A percentile compares a stretch with the other conserved stretches of the same genome.
These are phyloP conservation scores for Coemansia interrupta DNA, from an alignment of 192 early-diverging fungal genomes.

Conservation along the genomic window DNA sequence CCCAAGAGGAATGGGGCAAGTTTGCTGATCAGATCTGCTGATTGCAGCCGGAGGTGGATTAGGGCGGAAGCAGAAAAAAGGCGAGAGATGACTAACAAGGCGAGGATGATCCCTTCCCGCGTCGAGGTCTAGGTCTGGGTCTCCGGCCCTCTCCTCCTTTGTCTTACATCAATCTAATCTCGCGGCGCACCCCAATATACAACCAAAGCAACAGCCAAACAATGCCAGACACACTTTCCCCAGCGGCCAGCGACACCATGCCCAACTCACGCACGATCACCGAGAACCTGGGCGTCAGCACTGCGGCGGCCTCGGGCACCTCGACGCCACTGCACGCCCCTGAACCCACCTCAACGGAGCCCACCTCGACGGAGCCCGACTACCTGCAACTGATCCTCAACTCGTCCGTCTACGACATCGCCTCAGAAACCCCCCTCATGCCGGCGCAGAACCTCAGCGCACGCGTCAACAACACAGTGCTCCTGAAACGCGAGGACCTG, in stretches of 20 bases:
- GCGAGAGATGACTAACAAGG: too few species aligned
- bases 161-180: too few species aligned
- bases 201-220: too few species aligned
- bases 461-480: slow-evolving; percentile 66
- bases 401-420: slow-evolving; percentile 91
- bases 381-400: slow-evolving; percentile 93
- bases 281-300: slow-evolving; percentile 32
- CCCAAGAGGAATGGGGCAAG: too few species aligned
- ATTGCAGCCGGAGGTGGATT: too few species aligned
- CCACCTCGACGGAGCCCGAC: slow-evolving; percentile 71
- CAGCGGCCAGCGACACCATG: slow-evolving; percentile 4
- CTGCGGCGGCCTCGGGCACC: slow-evolving; percentile 13
- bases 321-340: not conserved
- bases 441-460: slow-evolving; percentile 77
- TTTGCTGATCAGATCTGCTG: too few species aligned
- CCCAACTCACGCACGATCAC: slow-evolving; percentile 51
- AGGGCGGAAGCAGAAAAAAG: too few species aligned
- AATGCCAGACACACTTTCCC: not conserved
- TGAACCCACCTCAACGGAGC: not conserved
- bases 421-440: slow-evolving; percentile 86
- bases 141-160: too few species aligned
- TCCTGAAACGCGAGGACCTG: slow-evolving; percentile 93
- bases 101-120: too few species aligned
- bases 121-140: too few species aligned
- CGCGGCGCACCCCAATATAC: too few species aligned